Conservation (phyloP, 768 basidiomycete species). For the Auricularia heimuer region DNA sequence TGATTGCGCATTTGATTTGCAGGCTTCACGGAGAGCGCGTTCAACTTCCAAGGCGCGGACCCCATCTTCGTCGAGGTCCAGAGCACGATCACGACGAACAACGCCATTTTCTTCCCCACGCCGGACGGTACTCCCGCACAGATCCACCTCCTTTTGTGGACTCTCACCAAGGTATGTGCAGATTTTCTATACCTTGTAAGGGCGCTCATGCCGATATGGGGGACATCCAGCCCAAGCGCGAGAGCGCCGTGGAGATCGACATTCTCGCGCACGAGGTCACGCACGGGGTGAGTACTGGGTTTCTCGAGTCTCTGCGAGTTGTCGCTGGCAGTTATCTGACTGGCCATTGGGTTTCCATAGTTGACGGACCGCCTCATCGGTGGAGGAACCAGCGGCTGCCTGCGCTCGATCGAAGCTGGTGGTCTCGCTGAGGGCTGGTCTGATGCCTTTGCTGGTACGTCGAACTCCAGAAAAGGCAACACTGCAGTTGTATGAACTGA, state of each 20-base stretch:
- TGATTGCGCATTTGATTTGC: not conserved
- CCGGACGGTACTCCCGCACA: not conserved
- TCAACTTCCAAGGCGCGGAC: constrained; percentile 31
- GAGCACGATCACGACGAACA: not conserved
- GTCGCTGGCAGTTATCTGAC: not conserved
- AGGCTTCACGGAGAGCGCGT: constrained; percentile 27
- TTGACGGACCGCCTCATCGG: constrained; percentile 38
- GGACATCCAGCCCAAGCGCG: constrained; percentile 33
- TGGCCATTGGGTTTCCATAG: not conserved
- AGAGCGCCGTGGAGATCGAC: constrained; percentile 57
- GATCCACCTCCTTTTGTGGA: not conserved
- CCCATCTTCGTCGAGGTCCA: constrained; percentile 24
- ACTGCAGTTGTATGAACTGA: too few relatives aligned
- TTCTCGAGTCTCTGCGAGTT: not conserved
- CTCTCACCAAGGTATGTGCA: not conserved
- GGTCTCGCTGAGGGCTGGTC: constrained; percentile 63
- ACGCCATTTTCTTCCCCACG: not conserved
- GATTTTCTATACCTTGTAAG: not conserved
- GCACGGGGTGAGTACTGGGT: constrained; percentile 18
- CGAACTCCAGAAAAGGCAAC: not conserved
- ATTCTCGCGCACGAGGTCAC: constrained; percentile 43
- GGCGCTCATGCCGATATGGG: constrained; percentile 15
- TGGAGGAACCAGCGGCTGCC: constrained; percentile 47
- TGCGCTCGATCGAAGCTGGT: constrained; percentile 52
- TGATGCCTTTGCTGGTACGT: not conserved